These are phyloP conservation scores for Mycoemilia scoparia DNA, from an alignment of 192 early-diverging fungal genomes.

Conservation along the genomic window DNA sequence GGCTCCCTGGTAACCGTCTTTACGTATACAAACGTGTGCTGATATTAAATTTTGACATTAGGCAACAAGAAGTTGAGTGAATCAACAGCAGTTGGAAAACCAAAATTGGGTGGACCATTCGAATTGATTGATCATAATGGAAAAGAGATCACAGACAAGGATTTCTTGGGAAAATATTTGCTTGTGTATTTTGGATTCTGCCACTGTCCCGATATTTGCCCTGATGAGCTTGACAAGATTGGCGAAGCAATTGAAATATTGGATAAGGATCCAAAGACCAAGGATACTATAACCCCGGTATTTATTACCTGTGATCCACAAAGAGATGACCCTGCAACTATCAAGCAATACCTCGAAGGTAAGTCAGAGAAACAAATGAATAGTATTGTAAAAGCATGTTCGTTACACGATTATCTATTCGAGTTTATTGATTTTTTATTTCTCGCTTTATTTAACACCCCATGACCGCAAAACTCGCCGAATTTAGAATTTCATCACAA, in stretches of 20 bases:
- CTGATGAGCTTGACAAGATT: constrained; percentile 97
- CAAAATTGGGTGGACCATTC: constrained; percentile 81
- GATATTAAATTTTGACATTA: no score
- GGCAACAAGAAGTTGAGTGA: no score
- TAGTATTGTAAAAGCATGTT: neutral
- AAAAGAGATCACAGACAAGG: constrained; percentile 44
- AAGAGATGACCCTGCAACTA: constrained; percentile 67
- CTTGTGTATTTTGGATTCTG: constrained; percentile 99
- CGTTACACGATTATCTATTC: constrained; percentile 1
- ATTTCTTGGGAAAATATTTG: constrained; percentile 68
- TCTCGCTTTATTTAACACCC: neutral
- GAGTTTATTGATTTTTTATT: no score
- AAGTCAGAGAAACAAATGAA: no score
- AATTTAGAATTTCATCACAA: constrained; percentile 95
- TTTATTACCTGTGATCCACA: constrained; percentile 97
- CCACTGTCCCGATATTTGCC: constrained; percentile 97
- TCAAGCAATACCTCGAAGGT: constrained; percentile 54
- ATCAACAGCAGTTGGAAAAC: constrained; percentile 79
- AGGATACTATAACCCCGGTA: constrained; percentile 53
- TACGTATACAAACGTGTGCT: no score
- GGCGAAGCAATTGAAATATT: constrained; percentile 57
- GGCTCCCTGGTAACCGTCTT: no score
- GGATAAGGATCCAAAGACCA: constrained; percentile 30
- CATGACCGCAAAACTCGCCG: constrained; percentile 1
- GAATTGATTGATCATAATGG: constrained; percentile 68